phyloP scores from a whole-genome alignment of 2,329 filamentous ascomycete genomes.

The Magnaporthiopsis poae region DNA sequence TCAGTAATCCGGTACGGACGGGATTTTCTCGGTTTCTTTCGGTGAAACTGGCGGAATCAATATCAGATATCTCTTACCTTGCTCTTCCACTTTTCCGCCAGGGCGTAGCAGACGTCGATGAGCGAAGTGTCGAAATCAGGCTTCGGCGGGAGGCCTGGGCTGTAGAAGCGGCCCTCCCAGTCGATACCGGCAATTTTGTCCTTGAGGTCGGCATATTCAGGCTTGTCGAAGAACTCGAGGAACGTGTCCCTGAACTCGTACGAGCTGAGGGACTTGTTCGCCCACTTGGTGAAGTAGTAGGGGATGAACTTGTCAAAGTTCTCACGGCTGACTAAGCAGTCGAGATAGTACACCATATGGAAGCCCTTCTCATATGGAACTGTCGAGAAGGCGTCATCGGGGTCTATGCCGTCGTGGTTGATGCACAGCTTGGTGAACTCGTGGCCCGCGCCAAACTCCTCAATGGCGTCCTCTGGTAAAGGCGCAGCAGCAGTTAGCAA shows the following conservation, averaged over 20 bases:
- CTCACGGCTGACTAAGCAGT: slow-evolving; percentile 72
- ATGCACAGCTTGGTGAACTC: slow-evolving; percentile 88
- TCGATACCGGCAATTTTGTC: slow-evolving; percentile 64
- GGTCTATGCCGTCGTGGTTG: slow-evolving; percentile 79
- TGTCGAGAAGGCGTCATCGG: slow-evolving; percentile 87
- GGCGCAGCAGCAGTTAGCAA: not conserved
- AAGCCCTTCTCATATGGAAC: slow-evolving; percentile 96
- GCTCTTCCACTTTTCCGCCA: slow-evolving; percentile 73
- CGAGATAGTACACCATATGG: slow-evolving; percentile 83
- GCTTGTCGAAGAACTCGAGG: slow-evolving; percentile 66
- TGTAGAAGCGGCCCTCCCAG: slow-evolving; percentile 84
- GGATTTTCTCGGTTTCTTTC: not conserved
- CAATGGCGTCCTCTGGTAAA: slow-evolving; percentile 59
- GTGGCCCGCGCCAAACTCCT: slow-evolving; percentile 73
- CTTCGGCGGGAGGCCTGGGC: slow-evolving; percentile 80
- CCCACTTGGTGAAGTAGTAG: slow-evolving; percentile 81
- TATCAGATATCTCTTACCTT: slow-evolving; percentile 30
- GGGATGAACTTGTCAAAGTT: slow-evolving; percentile 93
- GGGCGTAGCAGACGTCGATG: slow-evolving; percentile 72
- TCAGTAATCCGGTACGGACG: slow-evolving; percentile 10
- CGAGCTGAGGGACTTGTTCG: slow-evolving; percentile 78
- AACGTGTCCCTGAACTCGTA: slow-evolving; percentile 89
- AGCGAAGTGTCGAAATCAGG: slow-evolving; percentile 82
- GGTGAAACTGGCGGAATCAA: slow-evolving; percentile 10
- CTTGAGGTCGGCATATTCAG: slow-evolving; percentile 52